These are phyloP conservation scores for Setomelanomma holmii DNA, from an alignment of 2,329 filamentous ascomycete genomes.

Conservation along the genomic window DNA sequence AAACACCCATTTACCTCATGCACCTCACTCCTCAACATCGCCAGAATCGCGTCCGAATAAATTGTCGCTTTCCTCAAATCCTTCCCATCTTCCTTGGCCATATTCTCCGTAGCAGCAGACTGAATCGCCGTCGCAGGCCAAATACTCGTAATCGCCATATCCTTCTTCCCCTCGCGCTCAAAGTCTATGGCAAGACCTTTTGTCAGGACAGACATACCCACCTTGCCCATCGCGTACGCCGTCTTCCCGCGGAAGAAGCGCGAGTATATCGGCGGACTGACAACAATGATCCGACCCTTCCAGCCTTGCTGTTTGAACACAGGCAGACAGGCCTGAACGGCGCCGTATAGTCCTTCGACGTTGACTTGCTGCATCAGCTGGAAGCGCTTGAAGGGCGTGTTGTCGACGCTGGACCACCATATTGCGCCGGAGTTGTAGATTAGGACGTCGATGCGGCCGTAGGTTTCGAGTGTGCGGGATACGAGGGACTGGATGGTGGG, in stretches of 20 bases:
- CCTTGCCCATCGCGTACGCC: conserved; percentile 79
- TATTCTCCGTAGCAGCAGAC: conserved; percentile 72
- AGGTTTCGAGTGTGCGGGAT: conserved; percentile 61
- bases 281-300: conserved; percentile 74
- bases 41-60: conserved; percentile 80
- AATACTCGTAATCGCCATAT: conserved; percentile 80
- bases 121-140: conserved; percentile 84
- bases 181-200: conserved; percentile 87
- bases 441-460: conserved; percentile 73
- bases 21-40: conserved; percentile 69
- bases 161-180: conserved; percentile 65
- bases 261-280: conserved; percentile 84
- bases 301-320: conserved; percentile 63
- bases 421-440: conserved; percentile 87
- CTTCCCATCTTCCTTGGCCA: conserved; percentile 51
- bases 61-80: conserved; percentile 74
- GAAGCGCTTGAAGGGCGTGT: conserved; percentile 78
- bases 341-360: conserved; percentile 74
- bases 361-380: conserved; percentile 62
- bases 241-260: conserved; percentile 87
- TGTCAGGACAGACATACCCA: conserved; percentile 81
- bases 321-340: conserved; percentile 72
- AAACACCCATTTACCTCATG: conserved; percentile 72
- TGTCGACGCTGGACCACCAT: conserved; percentile 79
- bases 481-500: conserved; percentile 68